A percentile compares a stretch with the other conserved stretches of the same genome.
phyloP scores from a whole-genome alignment of 2,329 filamentous ascomycete genomes.

The Colletotrichum salicis region DNA sequence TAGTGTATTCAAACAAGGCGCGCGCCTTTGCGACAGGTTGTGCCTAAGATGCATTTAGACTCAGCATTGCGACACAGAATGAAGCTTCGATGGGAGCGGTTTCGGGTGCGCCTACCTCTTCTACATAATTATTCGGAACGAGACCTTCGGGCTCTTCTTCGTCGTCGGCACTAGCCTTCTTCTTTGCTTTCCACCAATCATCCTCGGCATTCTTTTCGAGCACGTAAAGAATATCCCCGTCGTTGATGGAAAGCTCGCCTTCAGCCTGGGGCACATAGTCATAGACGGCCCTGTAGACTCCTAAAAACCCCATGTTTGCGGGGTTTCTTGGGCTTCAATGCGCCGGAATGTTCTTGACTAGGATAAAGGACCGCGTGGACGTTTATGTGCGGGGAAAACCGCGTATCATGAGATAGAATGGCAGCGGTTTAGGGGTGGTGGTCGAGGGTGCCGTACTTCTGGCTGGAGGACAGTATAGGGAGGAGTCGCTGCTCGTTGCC shows the following conservation, averaged over 20 bases:
- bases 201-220: slow-evolving; percentile 81
- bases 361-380: neutral
- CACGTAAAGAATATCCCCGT: slow-evolving; percentile 90
- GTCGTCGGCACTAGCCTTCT: slow-evolving; percentile 83
- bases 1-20: slow-evolving; percentile 97
- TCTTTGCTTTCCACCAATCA: slow-evolving; percentile 97
- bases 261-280: slow-evolving; percentile 90
- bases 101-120: slow-evolving; percentile 71
- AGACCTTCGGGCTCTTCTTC: slow-evolving; percentile 92
- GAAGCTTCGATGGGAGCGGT: neutral
- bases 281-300: slow-evolving; percentile 90
- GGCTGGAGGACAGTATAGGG: neutral
- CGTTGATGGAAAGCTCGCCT: slow-evolving; percentile 84
- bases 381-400: neutral
- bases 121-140: slow-evolving; percentile 94
- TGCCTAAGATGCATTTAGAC: slow-evolving; percentile 53
- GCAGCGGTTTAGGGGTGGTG: neutral
- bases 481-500: slow-evolving; percentile 22
- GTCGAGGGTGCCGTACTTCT: neutral
- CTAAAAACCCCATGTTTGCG: slow-evolving; percentile 83
- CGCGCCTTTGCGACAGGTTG: slow-evolving; percentile 73
- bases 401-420: neutral
- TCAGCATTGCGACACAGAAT: neutral
- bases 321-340: no score
- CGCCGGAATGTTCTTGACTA: neutral